Evolutionary conservation across 2,329 filamentous ascomycete genomes (phyloP).

Genomic region (Ilyonectria mors-panacis): DNA sequence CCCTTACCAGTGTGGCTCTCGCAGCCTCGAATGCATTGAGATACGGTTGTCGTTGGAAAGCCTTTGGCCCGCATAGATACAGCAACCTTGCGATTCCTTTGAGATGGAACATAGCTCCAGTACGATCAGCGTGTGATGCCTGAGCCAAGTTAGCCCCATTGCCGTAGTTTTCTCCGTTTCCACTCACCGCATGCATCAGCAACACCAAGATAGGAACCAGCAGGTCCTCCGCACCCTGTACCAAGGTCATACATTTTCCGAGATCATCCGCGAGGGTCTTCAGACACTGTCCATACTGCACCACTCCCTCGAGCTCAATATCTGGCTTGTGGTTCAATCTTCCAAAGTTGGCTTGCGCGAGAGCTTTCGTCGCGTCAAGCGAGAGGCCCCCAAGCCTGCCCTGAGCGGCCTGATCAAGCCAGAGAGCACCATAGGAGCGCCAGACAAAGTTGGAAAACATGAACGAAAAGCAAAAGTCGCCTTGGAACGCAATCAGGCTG

Average conservation of each 20-base stretch:
- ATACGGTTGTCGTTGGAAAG: constrained; percentile 31
- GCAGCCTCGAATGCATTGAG: constrained; percentile 35
- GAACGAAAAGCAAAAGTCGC: constrained; percentile 38
- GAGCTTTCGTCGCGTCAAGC: constrained; percentile 29
- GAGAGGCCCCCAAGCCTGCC: constrained; percentile 34
- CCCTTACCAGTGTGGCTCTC: constrained; percentile 31
- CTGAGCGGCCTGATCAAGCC: constrained; percentile 35
- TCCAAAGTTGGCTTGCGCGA: constrained; percentile 30
- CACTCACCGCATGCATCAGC: constrained; percentile 31
- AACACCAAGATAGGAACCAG: constrained; percentile 29
- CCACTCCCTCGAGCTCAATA: constrained; percentile 23
- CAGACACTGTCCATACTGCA: constrained; percentile 28
- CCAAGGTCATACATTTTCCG: constrained; percentile 2
- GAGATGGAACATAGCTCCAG: constrained; percentile 28
- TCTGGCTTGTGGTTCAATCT: constrained; percentile 18
- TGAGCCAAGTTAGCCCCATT: background rate
- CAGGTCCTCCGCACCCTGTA: constrained; percentile 3
- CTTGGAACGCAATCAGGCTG: constrained; percentile 37
- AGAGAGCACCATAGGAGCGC: constrained; percentile 34
- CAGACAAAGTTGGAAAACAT: constrained; percentile 42
- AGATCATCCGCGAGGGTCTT: constrained; percentile 17
- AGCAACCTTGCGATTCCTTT: constrained; percentile 27
- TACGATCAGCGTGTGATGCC: constrained; percentile 25
- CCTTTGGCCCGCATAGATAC: constrained; percentile 27
- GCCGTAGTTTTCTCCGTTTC: background rate